Evolutionary conservation across 2,329 filamentous ascomycete genomes (phyloP).

Genomic region (Mariannaea sp.): DNA sequence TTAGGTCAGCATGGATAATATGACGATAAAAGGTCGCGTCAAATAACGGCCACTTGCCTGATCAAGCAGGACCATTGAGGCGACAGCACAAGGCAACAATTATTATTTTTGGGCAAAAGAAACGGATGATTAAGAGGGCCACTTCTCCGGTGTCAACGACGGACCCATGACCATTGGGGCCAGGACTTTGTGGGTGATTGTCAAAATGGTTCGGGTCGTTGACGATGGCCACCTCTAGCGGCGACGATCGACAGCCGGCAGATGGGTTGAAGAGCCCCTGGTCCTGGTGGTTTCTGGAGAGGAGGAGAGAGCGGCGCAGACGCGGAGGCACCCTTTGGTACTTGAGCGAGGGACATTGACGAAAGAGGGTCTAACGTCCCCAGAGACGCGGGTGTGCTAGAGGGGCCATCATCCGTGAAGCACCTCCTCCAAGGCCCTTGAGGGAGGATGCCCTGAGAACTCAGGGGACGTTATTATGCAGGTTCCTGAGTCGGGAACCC

Average conservation of each 20-base stretch:
- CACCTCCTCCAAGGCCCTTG: conserved; percentile 5
- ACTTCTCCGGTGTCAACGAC: conserved; percentile 22
- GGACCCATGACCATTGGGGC: conserved; percentile 20
- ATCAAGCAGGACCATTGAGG: conserved; percentile 15
- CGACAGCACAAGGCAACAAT: conserved; percentile 6
- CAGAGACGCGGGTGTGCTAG: conserved; percentile 12
- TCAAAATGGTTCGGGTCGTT: conserved; percentile 15
- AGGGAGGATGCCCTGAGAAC: conserved; percentile 14
- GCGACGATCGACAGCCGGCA: conserved; percentile 30
- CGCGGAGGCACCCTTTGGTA: conserved; percentile 5
- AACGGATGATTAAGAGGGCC: conserved; percentile 15
- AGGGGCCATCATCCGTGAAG: conserved; percentile 10
- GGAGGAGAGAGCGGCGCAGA: conserved; percentile 15
- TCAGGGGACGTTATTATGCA: conserved; percentile 26
- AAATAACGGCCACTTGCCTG: conserved; percentile 15
- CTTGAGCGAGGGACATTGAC: conserved; percentile 5
- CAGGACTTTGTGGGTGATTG: conserved; percentile 8
- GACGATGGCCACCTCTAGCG: conserved; percentile 22
- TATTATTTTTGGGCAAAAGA: conserved; percentile 9
- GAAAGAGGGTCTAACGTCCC: background rate
- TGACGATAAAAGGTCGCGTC: conserved; percentile 15
- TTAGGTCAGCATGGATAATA: conserved; percentile 4
- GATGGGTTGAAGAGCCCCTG: conserved; percentile 20
- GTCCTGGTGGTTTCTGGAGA: conserved; percentile 13
- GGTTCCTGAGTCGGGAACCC: conserved; percentile 16